phyloP scores from a whole-genome alignment of 2,329 filamentous ascomycete genomes.

The Curvularia sp. region DNA sequence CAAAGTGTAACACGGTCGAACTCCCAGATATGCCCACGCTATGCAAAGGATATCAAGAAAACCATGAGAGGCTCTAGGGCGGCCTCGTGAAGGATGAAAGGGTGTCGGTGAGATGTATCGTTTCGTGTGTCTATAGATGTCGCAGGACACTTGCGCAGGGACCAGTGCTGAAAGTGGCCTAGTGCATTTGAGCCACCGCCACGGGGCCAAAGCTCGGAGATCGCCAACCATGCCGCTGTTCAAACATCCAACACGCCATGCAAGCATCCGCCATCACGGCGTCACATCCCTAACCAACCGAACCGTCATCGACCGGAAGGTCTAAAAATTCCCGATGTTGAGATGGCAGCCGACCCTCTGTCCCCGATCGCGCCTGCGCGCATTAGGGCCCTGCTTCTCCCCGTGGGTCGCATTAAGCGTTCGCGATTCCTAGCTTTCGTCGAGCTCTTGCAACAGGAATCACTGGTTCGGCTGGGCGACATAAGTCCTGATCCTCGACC shows the following conservation, averaged over 20 bases:
- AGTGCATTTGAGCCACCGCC: conserved; percentile 28
- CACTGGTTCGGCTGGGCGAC: conserved; percentile 83
- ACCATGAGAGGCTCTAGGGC: conserved; percentile 11
- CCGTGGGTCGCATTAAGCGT: conserved; percentile 83
- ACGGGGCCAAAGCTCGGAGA: conserved; percentile 32
- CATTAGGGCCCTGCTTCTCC: conserved; percentile 85
- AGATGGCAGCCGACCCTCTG: conserved; percentile 87
- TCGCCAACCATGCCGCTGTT: conserved; percentile 26
- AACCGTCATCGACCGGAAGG: conserved; percentile 24
- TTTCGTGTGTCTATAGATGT: conserved; percentile 16
- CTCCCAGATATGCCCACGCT: conserved; percentile 37
- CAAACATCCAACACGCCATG: conserved; percentile 37
- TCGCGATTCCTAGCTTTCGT: conserved; percentile 81
- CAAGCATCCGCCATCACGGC: conserved; percentile 19
- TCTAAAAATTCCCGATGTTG: conserved; percentile 56
- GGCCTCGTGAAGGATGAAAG: conserved; percentile 10
- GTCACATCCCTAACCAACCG: conserved; percentile 20
- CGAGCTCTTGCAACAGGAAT: conserved; percentile 76
- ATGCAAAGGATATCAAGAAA: conserved; percentile 33
- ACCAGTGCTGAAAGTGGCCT: conserved; percentile 13
- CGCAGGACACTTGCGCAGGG: conserved; percentile 19
- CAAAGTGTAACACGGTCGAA: conserved; percentile 21
- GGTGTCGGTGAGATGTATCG: conserved; percentile 16
- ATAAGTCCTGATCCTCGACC: conserved; percentile 84
- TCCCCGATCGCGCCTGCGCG: conserved; percentile 85